Evolutionary conservation across 768 basidiomycete genomes (phyloP).

Genomic region (Crepidotus variabilis): DNA sequence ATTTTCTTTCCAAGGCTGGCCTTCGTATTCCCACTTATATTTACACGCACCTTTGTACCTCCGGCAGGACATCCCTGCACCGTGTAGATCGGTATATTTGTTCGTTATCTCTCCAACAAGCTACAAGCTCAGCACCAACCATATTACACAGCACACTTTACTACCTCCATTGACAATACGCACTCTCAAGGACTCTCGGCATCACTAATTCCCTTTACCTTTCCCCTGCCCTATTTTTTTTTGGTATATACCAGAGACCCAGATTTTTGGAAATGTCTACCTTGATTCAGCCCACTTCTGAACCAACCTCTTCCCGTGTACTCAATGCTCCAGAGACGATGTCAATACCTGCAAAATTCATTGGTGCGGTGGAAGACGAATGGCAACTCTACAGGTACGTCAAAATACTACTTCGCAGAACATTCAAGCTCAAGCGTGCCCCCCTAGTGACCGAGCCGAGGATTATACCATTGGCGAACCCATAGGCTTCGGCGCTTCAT

Average conservation of each 20-base stretch:
- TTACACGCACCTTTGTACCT: not conserved
- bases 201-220: not conserved
- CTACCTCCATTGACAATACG: not conserved
- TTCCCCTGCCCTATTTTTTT: not conserved
- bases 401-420: not conserved
- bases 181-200: not conserved
- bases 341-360: conserved; percentile 37
- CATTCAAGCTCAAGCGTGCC: conserved; percentile 1
- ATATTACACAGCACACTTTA: not conserved
- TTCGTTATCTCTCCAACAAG: not conserved
- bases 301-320: conserved; percentile 9
- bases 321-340: conserved; percentile 17
- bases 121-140: not conserved
- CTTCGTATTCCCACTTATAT: conserved; percentile 1
- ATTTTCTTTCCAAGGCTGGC: not conserved
- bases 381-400: conserved; percentile 77
- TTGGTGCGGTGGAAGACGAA: conserved; percentile 81
- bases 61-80: not conserved
- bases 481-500: conserved; percentile 91
- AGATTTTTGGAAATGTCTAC: not conserved
- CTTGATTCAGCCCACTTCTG: not conserved
- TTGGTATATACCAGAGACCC: not conserved
- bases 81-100: not conserved
- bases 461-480: conserved; percentile 77
- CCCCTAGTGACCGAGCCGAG: conserved; percentile 52